Base-by-base conservation (phyloP, 768 basidiomycete genomes). In the Candolleomyces efflorescens region DNA sequence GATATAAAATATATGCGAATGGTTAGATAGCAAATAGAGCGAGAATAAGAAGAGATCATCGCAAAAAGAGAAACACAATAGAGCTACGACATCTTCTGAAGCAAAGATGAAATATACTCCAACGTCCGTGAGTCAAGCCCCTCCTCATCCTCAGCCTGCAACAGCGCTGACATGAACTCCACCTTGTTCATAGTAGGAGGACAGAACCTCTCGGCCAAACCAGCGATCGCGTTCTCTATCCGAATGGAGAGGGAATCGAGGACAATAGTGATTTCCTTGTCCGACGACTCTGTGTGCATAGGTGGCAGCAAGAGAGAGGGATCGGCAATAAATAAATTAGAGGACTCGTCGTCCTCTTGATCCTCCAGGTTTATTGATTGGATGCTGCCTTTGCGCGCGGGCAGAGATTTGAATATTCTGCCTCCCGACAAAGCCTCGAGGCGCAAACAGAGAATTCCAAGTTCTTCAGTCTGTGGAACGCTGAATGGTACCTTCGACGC, bases 191-290 rank as follows among this genome's bases (percentile, higher is more conserved):
- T 54, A 12, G 63, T 64, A 3, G 62, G 60, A 7, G 67, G 60
- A 38, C 62, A 57, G 49, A 67, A 66, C 59, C 65, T 67, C 53
- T 67, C 62, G n/a, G 65, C 65, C 45, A 78, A 61, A 11, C 75
- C 67, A 37, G 73, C 67, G 24, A 84, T 71, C 2, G 89, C 82
- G 66, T 94, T 94, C 67, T 91, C 86, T 54, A 94, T 85, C 44
- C 94, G 79, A 7, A 83, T 73, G 27, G 87, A 77, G 53, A 96
- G 67, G 12, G 86, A 90, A 63, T 94, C 89, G 32, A 97, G 76
- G n/a, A 92, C 72, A 59, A 81, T 71, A 71, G 86, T 81, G 53
- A 94, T 71, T 58, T 95, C 90, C 17, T 78, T 70, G 62, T 94
- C 92, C 26, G 82, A 77, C 63, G 87, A 83, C 60, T 83, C 84